Base-by-base conservation (phyloP, 352 stramenopile species). In the Thalassiosira hispida region DNA sequence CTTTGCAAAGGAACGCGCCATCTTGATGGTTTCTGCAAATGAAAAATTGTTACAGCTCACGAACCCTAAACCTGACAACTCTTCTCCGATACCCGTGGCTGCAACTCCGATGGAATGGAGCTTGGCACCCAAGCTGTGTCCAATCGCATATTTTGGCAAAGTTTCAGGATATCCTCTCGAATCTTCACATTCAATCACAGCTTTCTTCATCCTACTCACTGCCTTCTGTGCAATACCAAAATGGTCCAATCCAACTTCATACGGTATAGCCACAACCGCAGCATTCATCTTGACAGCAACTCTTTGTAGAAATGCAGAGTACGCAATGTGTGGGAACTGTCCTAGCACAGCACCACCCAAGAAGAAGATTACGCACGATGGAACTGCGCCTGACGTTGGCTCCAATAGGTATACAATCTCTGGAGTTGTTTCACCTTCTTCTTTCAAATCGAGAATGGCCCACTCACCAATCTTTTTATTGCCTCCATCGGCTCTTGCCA, bases 11-110 rank as follows among this genome's bases (percentile, higher is more conserved):
- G 57, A 61, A 52, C 79, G 31, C 4, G 75, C 86, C 85, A 93
- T 91, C n/a, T 8, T 59, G 31, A 93, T 85, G 8, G 87, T 91
- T 67, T 85, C 68, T 9, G 66, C 52, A 77, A 93, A 91, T 1
- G 68, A 78, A 89, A 91, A 93, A 55, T 93, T 93, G 65, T 93
- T 93, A 42, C 81, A 93, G 0, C 60, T 77, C 56, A 93, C 69
- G 38, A 90, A 91, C 38, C 85, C 87, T 6, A 90, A 66, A 1
- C 87, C 87, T 23, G 81, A 66, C 31, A 86, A 85, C 18, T 87
- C 72, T 61, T 84, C 73, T 22, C 67, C 63, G 20, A 80, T 77
- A 4, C 84, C 84, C 11, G 83, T 93, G 0, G 87, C 87, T 16
- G 77, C 83, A 42, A 91, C 65, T 46, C 86, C 85, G 55, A 93